These are phyloP conservation scores for Hymenoscyphus albidus DNA, from an alignment of 2,329 filamentous ascomycete genomes.

Conservation along the genomic window DNA sequence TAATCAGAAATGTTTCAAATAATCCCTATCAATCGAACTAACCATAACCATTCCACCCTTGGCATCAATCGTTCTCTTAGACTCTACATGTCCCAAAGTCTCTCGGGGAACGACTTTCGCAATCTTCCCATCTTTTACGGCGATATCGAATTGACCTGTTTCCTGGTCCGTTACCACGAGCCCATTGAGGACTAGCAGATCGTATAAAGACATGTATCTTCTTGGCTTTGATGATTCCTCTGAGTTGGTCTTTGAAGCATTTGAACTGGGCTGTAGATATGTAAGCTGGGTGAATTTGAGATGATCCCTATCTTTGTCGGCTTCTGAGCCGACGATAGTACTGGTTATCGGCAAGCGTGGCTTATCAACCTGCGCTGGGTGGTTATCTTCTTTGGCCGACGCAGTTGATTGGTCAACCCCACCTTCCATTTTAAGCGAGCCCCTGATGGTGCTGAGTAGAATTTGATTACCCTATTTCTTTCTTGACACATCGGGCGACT, in stretches of 20 bases:
- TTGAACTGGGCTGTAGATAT: neutral
- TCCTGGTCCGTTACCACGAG: conserved; percentile 40
- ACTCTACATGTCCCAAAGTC: conserved; percentile 30
- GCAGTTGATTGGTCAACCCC: neutral
- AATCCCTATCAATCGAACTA: neutral
- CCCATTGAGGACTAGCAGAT: conserved; percentile 42
- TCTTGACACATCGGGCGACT: too few species aligned
- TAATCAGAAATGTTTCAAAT: neutral
- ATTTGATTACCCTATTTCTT: too few species aligned
- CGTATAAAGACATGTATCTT: conserved; percentile 22
- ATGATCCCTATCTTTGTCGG: neutral
- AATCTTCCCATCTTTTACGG: conserved; percentile 42
- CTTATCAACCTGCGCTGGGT: neutral
- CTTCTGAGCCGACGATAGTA: neutral
- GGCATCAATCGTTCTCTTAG: conserved; percentile 38
- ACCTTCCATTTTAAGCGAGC: neutral
- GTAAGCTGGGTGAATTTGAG: neutral
- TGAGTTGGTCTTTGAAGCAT: neutral
- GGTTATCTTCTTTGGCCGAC: neutral
- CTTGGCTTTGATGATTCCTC: neutral
- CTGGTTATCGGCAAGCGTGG: neutral
- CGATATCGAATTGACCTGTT: conserved; percentile 40
- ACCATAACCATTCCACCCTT: conserved; percentile 44
- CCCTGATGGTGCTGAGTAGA: neutral
- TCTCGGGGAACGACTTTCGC: conserved; percentile 36